A percentile compares a stretch with the other conserved stretches of the same genome.
These are phyloP conservation scores for Emericellopsis atlantica DNA, from an alignment of 2,329 filamentous ascomycete species.

Conservation along the genomic window DNA sequence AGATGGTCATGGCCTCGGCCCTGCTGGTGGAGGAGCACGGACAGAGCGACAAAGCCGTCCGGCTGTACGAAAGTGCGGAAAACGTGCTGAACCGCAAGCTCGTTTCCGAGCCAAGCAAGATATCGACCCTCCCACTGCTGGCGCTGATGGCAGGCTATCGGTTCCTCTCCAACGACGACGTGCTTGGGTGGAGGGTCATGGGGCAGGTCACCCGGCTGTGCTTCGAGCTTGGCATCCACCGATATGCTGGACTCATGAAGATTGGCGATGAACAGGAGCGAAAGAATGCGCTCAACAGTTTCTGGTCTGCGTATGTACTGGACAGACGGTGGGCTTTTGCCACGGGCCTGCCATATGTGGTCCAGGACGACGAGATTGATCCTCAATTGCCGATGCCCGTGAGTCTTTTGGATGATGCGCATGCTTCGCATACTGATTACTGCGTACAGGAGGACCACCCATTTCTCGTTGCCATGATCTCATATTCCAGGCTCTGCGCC, in stretches of 20 bases:
- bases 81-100: conserved; percentile 54
- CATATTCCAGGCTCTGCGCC: conserved; percentile 69
- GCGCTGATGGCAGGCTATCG: conserved; percentile 52
- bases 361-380: conserved; percentile 81
- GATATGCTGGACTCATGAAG: conserved; percentile 57
- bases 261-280: conserved; percentile 60
- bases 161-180: conserved; percentile 77
- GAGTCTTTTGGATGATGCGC: conserved; percentile 15
- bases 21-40: conserved; percentile 69
- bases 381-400: conserved; percentile 68
- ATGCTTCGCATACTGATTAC: conserved; percentile 9
- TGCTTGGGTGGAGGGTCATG: conserved; percentile 76
- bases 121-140: conserved; percentile 35
- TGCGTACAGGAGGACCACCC: conserved; percentile 37
- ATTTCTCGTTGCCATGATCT: conserved; percentile 74
- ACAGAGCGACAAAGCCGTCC: conserved; percentile 59
- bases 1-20: conserved; percentile 70
- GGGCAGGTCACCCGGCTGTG: conserved; percentile 73
- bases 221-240: conserved; percentile 71
- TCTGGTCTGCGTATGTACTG: conserved; percentile 79
- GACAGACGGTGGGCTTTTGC: conserved; percentile 83
- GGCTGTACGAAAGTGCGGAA: conserved; percentile 67
- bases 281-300: conserved; percentile 55
- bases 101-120: conserved; percentile 37
- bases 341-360: conserved; percentile 75